Percentiles rank a stretch among this genome's conserved stretches.
Evolutionary conservation across 805 yeast species (phyloP).

Genomic region (Myxozyma melibiosi): DNA sequence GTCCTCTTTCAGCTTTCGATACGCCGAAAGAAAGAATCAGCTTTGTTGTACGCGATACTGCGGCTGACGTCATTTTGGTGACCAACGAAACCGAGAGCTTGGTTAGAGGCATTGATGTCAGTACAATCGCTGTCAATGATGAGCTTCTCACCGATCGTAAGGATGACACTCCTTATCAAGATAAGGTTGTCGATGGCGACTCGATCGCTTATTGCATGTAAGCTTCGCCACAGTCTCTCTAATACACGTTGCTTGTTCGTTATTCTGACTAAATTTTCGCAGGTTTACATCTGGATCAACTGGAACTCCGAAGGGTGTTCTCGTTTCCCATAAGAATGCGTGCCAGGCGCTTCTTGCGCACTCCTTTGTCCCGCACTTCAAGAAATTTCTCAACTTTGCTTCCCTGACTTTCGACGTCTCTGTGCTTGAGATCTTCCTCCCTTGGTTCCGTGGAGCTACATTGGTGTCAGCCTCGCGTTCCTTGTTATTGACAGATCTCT

Average conservation of each 20-base stretch:
- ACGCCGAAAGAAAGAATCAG: conserved; percentile 29
- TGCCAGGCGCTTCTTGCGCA: conserved; percentile 34
- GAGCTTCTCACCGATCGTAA: background rate
- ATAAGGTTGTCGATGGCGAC: background rate
- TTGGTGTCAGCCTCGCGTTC: conserved; percentile 31
- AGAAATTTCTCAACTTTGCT: conserved; percentile 36
- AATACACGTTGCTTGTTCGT: too few relatives aligned
- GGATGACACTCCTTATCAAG: background rate
- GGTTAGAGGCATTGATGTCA: conserved; percentile 7
- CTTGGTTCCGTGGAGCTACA: conserved; percentile 28
- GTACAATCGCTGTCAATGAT: conserved; percentile 8
- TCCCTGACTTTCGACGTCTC: conserved; percentile 37
- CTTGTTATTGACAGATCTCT: conserved; percentile 25
- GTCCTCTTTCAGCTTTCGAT: conserved; percentile 32
- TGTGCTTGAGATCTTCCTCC: conserved; percentile 36
- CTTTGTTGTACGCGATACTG: conserved; percentile 25
- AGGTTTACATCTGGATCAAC: conserved; percentile 56
- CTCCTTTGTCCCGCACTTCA: conserved; percentile 29
- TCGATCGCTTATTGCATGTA: conserved; percentile 31
- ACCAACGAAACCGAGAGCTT: conserved; percentile 1
- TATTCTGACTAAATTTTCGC: background rate
- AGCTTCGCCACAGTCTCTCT: background rate
- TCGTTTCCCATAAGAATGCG: conserved; percentile 35
- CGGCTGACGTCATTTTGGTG: conserved; percentile 26
- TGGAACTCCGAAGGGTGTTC: conserved; percentile 57